Evolutionary conservation across 768 basidiomycete genomes (phyloP), one percentile per base, ranked within the genome.

Genomic region (Phanerodontia chrysosporium): DNA sequence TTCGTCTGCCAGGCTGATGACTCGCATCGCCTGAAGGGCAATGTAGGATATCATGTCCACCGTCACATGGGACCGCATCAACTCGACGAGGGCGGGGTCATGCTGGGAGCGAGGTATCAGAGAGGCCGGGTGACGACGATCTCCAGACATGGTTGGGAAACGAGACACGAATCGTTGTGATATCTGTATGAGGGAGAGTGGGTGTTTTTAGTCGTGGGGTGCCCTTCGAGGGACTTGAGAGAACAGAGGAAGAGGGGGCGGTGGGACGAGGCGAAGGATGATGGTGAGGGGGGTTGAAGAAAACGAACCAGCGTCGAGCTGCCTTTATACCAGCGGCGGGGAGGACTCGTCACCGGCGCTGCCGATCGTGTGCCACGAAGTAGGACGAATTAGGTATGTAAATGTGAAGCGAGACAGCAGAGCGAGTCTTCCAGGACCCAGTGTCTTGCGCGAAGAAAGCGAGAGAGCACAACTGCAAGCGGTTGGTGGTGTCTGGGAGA

Each of bases 41-140:
- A 98, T 83, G 75, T 91, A 87, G 58, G 83, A 71, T 70, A 98
- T 83, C 89, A 98, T 95, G 59, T 93, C 90, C 69, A 80, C 76
- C 5, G 92, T 84, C 49, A 98, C 91, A 28, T 83, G 84, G 66
- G 80, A 83, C 63, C 82, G 77, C 76, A 98, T 80, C 64, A 98
- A 87, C 64, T 83, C 80, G 61, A 95, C 78, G 62, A 98, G 83
- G 61, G 83, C 83, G 24, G 87, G 87, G 75, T 92, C 85, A 78
- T 98, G 96, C 65, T 79, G 72, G 60, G 80, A 80, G 57, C 83
- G 76, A 62, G 89, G 89, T 55, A 94, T 70, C 67, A 97, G 90
- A 27, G 95, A 97, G 52, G 88, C 87, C 44, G 91, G 91, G 66
- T 90, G 86, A 70, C 75, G 75, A 67, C 72, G 74, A 64, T 75